phyloP scores from a whole-genome alignment of 495 filamentous ascomycete species.

The Eremomyces bilateralis region DNA sequence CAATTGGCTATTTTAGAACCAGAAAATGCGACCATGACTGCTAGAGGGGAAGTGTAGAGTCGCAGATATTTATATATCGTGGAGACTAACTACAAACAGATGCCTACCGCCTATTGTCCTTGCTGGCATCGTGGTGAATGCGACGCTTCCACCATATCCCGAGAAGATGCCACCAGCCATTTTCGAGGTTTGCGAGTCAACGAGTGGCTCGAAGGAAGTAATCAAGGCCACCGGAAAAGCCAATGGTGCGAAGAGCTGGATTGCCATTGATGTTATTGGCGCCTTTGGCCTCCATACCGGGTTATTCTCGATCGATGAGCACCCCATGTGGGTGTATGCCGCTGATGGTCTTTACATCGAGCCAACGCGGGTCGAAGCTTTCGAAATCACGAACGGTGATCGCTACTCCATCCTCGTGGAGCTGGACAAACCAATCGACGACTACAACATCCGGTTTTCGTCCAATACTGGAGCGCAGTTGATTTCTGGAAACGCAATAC shows the following conservation, averaged over 20 bases:
- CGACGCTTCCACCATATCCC: constrained; percentile 1
- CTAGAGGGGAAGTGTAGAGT: constrained; percentile 28
- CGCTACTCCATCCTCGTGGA: constrained; percentile 22
- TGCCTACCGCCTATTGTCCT: too few relatives aligned
- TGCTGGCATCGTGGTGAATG: too few relatives aligned
- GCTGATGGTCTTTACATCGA: constrained; percentile 25
- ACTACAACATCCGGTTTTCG: constrained; percentile 23
- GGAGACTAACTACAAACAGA: too few relatives aligned
- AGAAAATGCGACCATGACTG: constrained; percentile 21
- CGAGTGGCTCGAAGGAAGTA: constrained; percentile 17
- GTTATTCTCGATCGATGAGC: constrained; percentile 24
- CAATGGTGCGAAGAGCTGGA: constrained; percentile 19
- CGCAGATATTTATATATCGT: too few relatives aligned
- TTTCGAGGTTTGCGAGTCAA: constrained; percentile 19
- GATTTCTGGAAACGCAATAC: constrained; percentile 15
- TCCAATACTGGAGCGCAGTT: constrained; percentile 18
- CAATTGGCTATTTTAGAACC: constrained; percentile 14
- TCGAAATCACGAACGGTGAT: constrained; percentile 21
- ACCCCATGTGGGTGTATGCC: constrained; percentile 24
- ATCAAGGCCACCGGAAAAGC: constrained; percentile 21
- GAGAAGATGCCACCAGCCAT: constrained; percentile 1
- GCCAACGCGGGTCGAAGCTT: constrained; percentile 19
- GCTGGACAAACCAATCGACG: constrained; percentile 14
- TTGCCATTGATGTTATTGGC: constrained; percentile 27
- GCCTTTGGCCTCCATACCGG: constrained; percentile 19